Evolutionary conservation across 495 filamentous ascomycete genomes (phyloP).

Genomic region (Poronia punctata): DNA sequence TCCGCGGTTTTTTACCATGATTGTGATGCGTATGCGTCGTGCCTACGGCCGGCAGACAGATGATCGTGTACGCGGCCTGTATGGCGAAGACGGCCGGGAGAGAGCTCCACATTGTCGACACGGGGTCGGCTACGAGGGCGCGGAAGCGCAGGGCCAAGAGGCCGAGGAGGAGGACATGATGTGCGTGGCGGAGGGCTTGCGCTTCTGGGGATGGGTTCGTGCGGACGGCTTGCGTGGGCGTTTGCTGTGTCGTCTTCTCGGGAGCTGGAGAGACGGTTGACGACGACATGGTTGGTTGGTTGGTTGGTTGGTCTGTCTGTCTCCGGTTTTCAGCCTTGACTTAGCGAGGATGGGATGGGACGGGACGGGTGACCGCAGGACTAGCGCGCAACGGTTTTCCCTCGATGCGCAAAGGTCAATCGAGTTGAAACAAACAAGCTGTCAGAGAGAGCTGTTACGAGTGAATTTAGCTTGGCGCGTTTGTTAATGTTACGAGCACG

Average conservation of each 20-base stretch:
- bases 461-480: too few relatives aligned
- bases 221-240: constrained; percentile 26
- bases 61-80: constrained; percentile 60
- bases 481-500: too few relatives aligned
- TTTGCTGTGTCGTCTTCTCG: constrained; percentile 19
- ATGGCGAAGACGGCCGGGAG: constrained; percentile 56
- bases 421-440: too few relatives aligned
- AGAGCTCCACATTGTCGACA: constrained; percentile 51
- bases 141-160: constrained; percentile 56
- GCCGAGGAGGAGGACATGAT: constrained; percentile 58
- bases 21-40: constrained; percentile 22
- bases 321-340: too few relatives aligned
- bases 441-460: too few relatives aligned
- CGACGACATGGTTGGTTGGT: neutral
- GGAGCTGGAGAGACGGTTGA: constrained; percentile 4
- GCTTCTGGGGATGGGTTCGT: constrained; percentile 25
- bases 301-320: too few relatives aligned
- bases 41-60: constrained; percentile 67
- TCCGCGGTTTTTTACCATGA: constrained; percentile 28
- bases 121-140: constrained; percentile 63
- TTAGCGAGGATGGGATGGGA: too few relatives aligned
- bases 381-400: too few relatives aligned
- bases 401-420: too few relatives aligned
- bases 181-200: constrained; percentile 40
- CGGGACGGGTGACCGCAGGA: too few relatives aligned